These are phyloP conservation scores for Pisolithus marmoratus DNA, from an alignment of 768 basidiomycete genomes.

Conservation along the genomic window DNA sequence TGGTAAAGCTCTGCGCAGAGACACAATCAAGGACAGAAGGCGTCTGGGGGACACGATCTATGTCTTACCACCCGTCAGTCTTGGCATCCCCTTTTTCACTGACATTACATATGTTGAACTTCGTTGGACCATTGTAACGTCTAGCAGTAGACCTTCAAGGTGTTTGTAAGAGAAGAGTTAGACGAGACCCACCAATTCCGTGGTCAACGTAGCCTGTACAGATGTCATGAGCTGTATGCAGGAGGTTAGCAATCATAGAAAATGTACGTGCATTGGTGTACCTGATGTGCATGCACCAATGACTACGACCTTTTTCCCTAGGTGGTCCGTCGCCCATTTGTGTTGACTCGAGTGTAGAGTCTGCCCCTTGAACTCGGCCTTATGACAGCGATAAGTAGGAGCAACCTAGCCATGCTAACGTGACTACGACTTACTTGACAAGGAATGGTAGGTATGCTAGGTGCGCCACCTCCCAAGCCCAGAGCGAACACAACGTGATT, in stretches of 20 bases:
- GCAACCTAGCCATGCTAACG: background rate
- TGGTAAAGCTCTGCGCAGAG: constrained; percentile 28
- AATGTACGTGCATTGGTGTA: constrained; percentile 16
- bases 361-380: constrained; percentile 50
- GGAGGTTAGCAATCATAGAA: constrained; percentile 15
- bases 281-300: constrained; percentile 64
- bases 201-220: constrained; percentile 36
- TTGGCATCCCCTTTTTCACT: constrained; percentile 32
- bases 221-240: constrained; percentile 38
- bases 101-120: constrained; percentile 44
- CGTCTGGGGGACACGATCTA: too few species aligned
- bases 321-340: constrained; percentile 40
- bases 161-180: background rate
- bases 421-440: too few species aligned
- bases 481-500: constrained; percentile 46
- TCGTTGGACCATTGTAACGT: constrained; percentile 57
- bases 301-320: constrained; percentile 60
- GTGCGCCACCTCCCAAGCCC: too few species aligned
- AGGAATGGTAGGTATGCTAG: constrained; percentile 38
- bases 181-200: constrained; percentile 25
- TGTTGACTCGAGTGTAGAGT: constrained; percentile 50
- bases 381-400: constrained; percentile 3
- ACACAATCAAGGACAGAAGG: too few species aligned
- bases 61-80: constrained; percentile 16
- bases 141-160: constrained; percentile 21